Percentiles rank a stretch among this genome's conserved stretches.
These are phyloP conservation scores for Zychaea mexicana DNA, from an alignment of 371 early-diverging fungal species.

Conservation along the genomic window DNA sequence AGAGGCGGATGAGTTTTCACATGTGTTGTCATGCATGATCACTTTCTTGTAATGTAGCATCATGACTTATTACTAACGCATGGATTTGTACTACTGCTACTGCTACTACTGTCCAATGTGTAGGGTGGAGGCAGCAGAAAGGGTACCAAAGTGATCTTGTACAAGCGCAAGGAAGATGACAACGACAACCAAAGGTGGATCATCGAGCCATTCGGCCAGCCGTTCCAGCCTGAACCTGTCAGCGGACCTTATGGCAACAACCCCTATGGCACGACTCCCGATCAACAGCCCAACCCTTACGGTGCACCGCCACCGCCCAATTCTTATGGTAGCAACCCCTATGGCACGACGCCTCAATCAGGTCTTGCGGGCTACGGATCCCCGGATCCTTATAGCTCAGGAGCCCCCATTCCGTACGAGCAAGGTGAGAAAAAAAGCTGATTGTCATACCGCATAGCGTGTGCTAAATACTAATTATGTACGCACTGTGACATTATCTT, in stretches of 20 bases:
- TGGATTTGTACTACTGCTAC: too few species aligned
- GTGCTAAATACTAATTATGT: too few species aligned
- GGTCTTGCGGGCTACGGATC: conserved; percentile 25
- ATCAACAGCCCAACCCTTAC: neutral
- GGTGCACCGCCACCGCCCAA: too few species aligned
- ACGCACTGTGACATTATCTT: too few species aligned
- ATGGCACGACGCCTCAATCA: conserved; percentile 15
- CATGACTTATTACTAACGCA: too few species aligned
- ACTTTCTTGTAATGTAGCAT: too few species aligned
- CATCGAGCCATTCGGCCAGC: conserved; percentile 27
- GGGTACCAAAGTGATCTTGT: conserved; percentile 39
- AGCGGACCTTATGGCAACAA: neutral
- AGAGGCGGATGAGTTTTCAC: neutral
- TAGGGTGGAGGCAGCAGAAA: conserved; percentile 38
- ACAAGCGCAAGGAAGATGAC: conserved; percentile 40
- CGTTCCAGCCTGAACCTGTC: neutral
- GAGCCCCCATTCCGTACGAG: conserved; percentile 19
- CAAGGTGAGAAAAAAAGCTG: conserved; percentile 16
- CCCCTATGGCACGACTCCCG: conserved; percentile 9
- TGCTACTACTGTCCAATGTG: too few species aligned
- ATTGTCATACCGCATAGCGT: neutral
- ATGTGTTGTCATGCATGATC: neutral
- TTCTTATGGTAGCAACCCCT: neutral
- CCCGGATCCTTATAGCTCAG: conserved; percentile 21
- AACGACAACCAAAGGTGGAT: conserved; percentile 45